phyloP scores from a whole-genome alignment of 805 yeast genomes.

The Metschnikowia cubensis region DNA sequence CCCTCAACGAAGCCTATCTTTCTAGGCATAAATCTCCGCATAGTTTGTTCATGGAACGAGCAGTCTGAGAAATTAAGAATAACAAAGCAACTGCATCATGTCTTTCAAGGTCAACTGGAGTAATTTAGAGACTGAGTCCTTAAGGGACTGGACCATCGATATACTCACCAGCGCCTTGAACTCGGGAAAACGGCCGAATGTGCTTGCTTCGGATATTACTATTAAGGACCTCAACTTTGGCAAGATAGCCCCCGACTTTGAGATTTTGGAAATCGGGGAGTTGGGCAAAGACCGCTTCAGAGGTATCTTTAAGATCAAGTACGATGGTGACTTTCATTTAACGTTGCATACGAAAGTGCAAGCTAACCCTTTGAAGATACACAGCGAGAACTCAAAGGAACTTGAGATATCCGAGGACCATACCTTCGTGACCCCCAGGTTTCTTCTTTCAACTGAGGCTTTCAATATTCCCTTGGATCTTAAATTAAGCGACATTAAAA shows the following conservation, averaged over 20 bases:
- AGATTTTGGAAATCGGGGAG: constrained; percentile 80
- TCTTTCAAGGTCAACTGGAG: constrained; percentile 79
- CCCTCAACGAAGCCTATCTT: neutral
- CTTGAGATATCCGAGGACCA: constrained; percentile 27
- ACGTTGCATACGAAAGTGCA: constrained; percentile 76
- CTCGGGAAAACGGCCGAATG: constrained; percentile 66
- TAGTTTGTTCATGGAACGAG: neutral
- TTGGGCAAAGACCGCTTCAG: constrained; percentile 70
- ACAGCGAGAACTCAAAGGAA: constrained; percentile 42
- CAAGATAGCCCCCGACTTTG: constrained; percentile 66
- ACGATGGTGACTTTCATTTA: constrained; percentile 70
- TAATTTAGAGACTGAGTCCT: constrained; percentile 60
- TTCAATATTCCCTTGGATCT: constrained; percentile 77
- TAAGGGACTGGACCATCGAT: constrained; percentile 59
- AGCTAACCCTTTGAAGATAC: constrained; percentile 77
- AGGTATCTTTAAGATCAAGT: constrained; percentile 76
- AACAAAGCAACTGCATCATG: constrained; percentile 37
- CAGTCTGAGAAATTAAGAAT: neutral
- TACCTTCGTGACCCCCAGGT: constrained; percentile 61
- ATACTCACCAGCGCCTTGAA: constrained; percentile 69
- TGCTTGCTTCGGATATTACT: constrained; percentile 62
- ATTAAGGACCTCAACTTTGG: constrained; percentile 74
- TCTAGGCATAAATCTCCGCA: neutral
- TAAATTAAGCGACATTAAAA: constrained; percentile 63
- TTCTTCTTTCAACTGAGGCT: constrained; percentile 60